A percentile compares a stretch with the other conserved stretches of the same genome.
phyloP scores from a whole-genome alignment of 1,284 basidiomycete species.

The Testicularia cyperi region DNA sequence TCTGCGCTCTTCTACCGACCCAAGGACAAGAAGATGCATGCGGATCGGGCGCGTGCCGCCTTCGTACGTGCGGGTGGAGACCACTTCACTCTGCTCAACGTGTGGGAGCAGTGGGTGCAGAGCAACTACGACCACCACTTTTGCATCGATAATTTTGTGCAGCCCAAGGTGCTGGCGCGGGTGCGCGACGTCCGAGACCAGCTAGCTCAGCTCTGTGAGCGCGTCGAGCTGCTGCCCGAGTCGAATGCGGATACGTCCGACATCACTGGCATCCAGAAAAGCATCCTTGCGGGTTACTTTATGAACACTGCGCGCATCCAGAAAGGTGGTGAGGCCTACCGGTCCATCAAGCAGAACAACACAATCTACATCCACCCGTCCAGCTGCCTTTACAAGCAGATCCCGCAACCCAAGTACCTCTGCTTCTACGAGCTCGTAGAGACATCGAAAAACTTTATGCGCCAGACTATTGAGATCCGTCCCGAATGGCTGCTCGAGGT shows the following conservation, averaged over 20 bases:
- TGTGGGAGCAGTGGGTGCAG: constrained; percentile 98
- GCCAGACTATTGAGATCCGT: constrained; percentile 97
- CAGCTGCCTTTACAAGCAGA: constrained; percentile 88
- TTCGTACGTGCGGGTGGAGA: constrained; percentile 90
- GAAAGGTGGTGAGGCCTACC: constrained; percentile 65
- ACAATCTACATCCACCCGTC: constrained; percentile 96
- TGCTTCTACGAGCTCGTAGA: constrained; percentile 87
- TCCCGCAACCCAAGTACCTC: constrained; percentile 82
- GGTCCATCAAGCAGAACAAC: constrained; percentile 89
- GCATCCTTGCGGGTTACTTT: constrained; percentile 91
- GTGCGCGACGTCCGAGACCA: constrained; percentile 95
- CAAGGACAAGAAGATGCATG: constrained; percentile 71
- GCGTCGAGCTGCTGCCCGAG: constrained; percentile 88
- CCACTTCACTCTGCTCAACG: constrained; percentile 93
- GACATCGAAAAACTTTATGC: constrained; percentile 67
- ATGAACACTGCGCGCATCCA: constrained; percentile 71
- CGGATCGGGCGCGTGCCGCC: constrained; percentile 90
- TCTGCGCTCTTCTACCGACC: constrained; percentile 92
- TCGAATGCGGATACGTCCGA: constrained; percentile 86
- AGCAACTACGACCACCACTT: constrained; percentile 74
- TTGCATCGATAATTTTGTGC: constrained; percentile 77
- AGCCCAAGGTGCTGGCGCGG: constrained; percentile 90
- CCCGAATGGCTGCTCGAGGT: constrained; percentile 87
- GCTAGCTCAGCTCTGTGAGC: constrained; percentile 88
- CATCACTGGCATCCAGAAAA: constrained; percentile 88